Base-by-base conservation (phyloP, 768 basidiomycete species). In the Mycena venus region DNA sequence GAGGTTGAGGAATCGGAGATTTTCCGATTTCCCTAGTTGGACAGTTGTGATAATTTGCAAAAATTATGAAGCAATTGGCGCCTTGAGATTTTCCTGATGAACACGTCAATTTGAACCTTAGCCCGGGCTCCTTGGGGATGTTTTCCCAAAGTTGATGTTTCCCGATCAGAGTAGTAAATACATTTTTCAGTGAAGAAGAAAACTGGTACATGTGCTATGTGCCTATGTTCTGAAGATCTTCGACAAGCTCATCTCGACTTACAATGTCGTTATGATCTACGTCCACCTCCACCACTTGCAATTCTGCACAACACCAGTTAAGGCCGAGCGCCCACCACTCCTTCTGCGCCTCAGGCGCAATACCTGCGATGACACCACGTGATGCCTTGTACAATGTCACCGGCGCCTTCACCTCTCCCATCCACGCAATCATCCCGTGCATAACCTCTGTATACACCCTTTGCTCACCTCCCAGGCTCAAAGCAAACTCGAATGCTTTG, bases 371-470 rank as follows among this genome's bases (percentile, higher is more conserved):
- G 4, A 51, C 5, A 31, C 63, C 63, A 36, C n/a, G 31, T 31
- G 63, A 51, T 4, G 47, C 63, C 32, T 65, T 65, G 47, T 65
- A 65, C 32, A 65, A 34, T 34, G 63, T 65, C 47, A 65, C 32
- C 31, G 63, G 63, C 49, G 63, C 44, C 63, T 51, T 49, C n/a
- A 51, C 21, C 32, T 65, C 63, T 36, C n/a, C 17, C 47, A 51
- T 51, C 63, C 63, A 65, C 47, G 29, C 47, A 51, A 65, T 51
- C 63, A 65, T 51, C 29, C 47, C 47, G n/a, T 21, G 31, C 47
- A 65, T n/a, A 65, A 65, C 63, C 29, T 65, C 63, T n/a, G 29
- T 19, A 25, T 65, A 65, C 47, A 32, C 47, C 63, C 31, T 4
- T 31, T n/a, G 63, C 21, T 51, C 63, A 25, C 63, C 63, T 25